Evolutionary conservation across 2,329 filamentous ascomycete species (phyloP).

Genomic region (Hirsutella minnesotensis): DNA sequence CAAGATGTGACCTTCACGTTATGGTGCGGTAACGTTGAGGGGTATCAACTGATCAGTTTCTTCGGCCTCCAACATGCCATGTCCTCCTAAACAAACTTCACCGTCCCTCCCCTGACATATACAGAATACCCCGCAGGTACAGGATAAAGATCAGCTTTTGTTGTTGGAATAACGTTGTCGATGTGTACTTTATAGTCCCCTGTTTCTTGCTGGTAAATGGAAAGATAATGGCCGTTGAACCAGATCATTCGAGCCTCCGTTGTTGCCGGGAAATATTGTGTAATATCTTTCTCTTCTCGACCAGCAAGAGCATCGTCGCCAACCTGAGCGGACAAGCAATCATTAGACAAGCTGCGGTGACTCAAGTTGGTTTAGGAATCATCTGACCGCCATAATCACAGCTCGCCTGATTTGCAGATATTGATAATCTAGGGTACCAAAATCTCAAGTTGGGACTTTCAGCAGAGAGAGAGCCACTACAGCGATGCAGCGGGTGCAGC

Average conservation of each 20-base stretch:
- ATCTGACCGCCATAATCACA: not conserved
- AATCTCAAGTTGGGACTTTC: not conserved
- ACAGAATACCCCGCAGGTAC: not conserved
- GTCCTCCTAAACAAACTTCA: not conserved
- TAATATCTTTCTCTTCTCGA: not conserved
- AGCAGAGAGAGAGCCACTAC: not conserved
- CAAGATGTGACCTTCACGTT: not conserved
- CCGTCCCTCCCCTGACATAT: not conserved
- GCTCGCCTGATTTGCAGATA: not conserved
- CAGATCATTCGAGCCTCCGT: not conserved
- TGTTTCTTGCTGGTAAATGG: not conserved
- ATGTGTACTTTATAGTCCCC: not conserved
- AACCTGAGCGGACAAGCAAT: not conserved
- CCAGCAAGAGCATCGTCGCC: slow-evolving; percentile 6
- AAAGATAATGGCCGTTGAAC: not conserved
- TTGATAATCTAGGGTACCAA: not conserved
- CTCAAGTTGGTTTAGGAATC: not conserved
- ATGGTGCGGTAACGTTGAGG: not conserved
- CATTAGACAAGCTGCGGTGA: not conserved
- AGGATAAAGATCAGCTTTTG: not conserved
- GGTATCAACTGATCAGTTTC: not conserved
- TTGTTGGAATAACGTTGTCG: not conserved
- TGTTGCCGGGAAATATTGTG: not conserved
- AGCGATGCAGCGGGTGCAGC: no score
- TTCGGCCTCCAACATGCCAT: not conserved